These are phyloP conservation scores for Amylostereum areolatum DNA, from an alignment of 1,284 basidiomycete genomes.

Conservation along the genomic window DNA sequence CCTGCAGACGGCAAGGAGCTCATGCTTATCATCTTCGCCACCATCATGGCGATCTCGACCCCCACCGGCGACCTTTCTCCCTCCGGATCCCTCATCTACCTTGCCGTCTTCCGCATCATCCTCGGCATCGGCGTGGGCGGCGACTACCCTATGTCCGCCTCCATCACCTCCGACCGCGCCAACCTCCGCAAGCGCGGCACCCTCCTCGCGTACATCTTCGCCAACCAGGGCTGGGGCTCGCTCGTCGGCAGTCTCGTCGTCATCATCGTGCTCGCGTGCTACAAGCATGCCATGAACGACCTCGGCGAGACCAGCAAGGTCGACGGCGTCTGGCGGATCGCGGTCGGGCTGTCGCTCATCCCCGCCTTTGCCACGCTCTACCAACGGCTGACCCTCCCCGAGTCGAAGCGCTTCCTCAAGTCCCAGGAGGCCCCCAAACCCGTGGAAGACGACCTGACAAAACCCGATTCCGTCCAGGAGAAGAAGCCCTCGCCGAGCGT, in stretches of 20 bases:
- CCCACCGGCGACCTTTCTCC: slow-evolving; percentile 45
- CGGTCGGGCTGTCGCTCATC: slow-evolving; percentile 45
- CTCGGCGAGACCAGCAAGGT: slow-evolving; percentile 53
- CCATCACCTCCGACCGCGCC: slow-evolving; percentile 66
- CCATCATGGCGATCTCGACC: slow-evolving; percentile 49
- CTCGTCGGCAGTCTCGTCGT: slow-evolving; percentile 61
- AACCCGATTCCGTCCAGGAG: slow-evolving; percentile 18
- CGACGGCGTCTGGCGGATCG: slow-evolving; percentile 56
- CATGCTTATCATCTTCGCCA: slow-evolving; percentile 72
- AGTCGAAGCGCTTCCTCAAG: slow-evolving; percentile 53
- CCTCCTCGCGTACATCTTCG: slow-evolving; percentile 70
- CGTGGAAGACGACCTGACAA: slow-evolving; percentile 21
- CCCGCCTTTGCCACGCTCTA: slow-evolving; percentile 60
- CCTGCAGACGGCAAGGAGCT: slow-evolving; percentile 66
- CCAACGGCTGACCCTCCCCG: slow-evolving; percentile 70
- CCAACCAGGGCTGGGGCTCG: slow-evolving; percentile 73
- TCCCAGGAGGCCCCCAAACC: slow-evolving; percentile 29
- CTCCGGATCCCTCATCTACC: slow-evolving; percentile 47
- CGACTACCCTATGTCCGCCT: slow-evolving; percentile 78
- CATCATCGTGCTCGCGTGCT: slow-evolving; percentile 65
- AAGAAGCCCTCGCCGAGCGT: slow-evolving; percentile 8
- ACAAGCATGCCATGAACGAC: slow-evolving; percentile 59
- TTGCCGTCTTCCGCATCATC: slow-evolving; percentile 62
- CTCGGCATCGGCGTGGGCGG: slow-evolving; percentile 77
- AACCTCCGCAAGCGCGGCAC: slow-evolving; percentile 67